These are phyloP conservation scores for Paraphoma sp. DNA, from an alignment of 2,329 filamentous ascomycete species.

Conservation along the genomic window DNA sequence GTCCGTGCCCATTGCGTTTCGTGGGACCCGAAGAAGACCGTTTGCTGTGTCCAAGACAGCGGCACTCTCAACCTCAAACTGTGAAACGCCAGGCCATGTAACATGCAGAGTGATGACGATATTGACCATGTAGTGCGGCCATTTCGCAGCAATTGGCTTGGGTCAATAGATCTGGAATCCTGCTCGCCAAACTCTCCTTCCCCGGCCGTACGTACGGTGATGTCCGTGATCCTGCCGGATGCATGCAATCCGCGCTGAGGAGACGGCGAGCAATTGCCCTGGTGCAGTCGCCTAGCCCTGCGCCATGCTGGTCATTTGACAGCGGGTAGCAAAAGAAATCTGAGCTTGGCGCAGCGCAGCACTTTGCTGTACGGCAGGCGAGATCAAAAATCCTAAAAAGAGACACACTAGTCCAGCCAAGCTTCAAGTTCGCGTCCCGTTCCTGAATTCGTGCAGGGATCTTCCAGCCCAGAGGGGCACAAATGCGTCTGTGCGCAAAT, in stretches of 20 bases:
- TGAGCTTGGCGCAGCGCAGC: background rate
- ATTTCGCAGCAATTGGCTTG: too few relatives aligned
- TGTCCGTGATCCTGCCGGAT: background rate
- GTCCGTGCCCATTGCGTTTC: background rate
- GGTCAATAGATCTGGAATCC: too few relatives aligned
- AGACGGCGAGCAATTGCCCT: background rate
- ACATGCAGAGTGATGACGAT: background rate
- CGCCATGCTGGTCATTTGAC: background rate
- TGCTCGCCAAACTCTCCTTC: background rate
- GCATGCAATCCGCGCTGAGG: background rate
- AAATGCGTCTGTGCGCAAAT: background rate
- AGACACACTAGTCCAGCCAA: background rate
- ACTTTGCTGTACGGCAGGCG: too few relatives aligned
- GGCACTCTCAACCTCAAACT: background rate
- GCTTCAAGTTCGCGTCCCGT: background rate
- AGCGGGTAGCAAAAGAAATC: background rate
- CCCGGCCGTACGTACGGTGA: background rate
- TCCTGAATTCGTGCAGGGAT: background rate
- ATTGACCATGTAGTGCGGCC: background rate
- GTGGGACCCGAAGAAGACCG: constrained; percentile 1
- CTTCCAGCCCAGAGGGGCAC: background rate
- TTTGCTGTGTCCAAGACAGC: background rate
- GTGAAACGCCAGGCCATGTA: background rate
- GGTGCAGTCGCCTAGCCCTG: background rate
- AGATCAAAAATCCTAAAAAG: background rate